Evolutionary conservation across 768 basidiomycete species (phyloP), one percentile per base, ranked within the genome.

Genomic region (Pisolithus albus): DNA sequence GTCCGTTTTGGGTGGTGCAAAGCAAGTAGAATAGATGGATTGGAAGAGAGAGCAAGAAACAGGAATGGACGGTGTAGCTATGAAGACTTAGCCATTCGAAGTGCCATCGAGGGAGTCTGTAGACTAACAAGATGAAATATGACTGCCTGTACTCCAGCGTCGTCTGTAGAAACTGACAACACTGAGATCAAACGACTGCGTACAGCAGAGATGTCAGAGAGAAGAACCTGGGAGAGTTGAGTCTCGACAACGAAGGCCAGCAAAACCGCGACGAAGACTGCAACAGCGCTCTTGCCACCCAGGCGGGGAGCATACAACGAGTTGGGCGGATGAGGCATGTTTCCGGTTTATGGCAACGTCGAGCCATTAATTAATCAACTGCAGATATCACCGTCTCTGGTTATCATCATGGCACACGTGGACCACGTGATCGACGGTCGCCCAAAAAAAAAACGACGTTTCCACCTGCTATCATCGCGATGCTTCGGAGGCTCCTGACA

Each of bases 31-130:
- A 56, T 18, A 94, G 66, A 70, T 98, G 95, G 11, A 90, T 60
- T 0, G 93, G 93, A 56, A 94, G 86, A 57, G 89, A 81, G 55
- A 94, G 60, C 16, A 74, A 61, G 66, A 97, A 88, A 1, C 79
- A 75, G 3, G 89, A 86, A 66, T 98, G 95, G 4, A 93, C 92
- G 50, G 92, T 64, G 68, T 88, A 96, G 67, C 92, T 93, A 61
- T 21, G 36, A 37, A 37, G 19, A 28, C 11, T 40, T 28, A n/a
- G 50, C 37, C 6, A n/a, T 11, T 10, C 30, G 7, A 13, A 46
- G 21, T 21, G 11, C 13, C 10, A 26, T 7, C 5, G n/a, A 42
- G 23, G 26, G 4, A 41, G 13, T 13, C n/a, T 13, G 8, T 41
- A 8, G 15, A 64, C 87, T 55, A 60, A 90, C 90, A 93, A 90